Base-by-base conservation (phyloP, 257 asterid genomes). In the Pogostemon cablin region DNA sequence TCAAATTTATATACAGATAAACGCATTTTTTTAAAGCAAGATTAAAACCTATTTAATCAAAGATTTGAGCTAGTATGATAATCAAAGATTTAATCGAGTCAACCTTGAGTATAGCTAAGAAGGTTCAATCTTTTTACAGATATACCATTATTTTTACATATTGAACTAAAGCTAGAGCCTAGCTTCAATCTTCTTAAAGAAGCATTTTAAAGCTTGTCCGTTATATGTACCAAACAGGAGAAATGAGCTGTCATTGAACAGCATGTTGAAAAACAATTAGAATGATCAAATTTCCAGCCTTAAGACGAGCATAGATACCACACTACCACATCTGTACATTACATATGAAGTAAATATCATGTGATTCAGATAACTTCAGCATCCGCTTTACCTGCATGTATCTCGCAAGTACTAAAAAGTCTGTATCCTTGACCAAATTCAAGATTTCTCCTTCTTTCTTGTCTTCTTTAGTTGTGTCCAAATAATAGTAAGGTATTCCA, bases 371-470 rank as follows among this genome's bases (percentile, higher is more conserved):
- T 42, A 47, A 71, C 35, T 42, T 62, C 40, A 58, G 63, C 37
- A 4, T 57, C 39, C 6, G 35, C 32, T 72, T 25, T 82, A 90
- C 98, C 96, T 93, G 98, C 98, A 93, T 91, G 88, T 93, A 93
- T 81, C 98, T 88, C 72, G 97, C 96, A 82, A 93, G 98, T 66
- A 93, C 89, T 57, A 93, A 76, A 77, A 93, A 90, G 76, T 93
- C 96, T 5, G 97, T 89, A 84, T 86, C 97, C 82, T 77, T 79
- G 67, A 87, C 92, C 83, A 93, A 71, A 50, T 84, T 76, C 84
- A 93, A 77, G 65, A 93, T 81, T 67, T 87, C 95, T 58, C 69
- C 83, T 75, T 93, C 98, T 55, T 87, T 72, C 71, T 85, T 79
- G 80, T 75, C 82, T 60, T 77, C 81, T 53, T 71, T 62, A 59